phyloP scores from a whole-genome alignment of 805 yeast genomes.

The Schizosaccharomyces japonicus region DNA sequence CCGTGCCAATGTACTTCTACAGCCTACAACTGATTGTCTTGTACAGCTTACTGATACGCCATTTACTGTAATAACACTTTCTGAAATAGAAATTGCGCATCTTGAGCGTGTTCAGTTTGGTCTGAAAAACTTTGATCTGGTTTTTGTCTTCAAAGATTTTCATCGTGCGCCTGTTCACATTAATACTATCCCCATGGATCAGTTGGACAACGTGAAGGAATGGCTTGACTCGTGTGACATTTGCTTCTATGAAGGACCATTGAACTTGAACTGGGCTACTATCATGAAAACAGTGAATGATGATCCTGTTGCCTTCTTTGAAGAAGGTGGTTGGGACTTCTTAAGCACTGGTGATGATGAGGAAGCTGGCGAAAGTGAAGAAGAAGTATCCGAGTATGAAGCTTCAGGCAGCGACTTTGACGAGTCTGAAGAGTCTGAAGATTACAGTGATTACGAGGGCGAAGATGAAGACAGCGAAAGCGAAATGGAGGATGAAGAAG shows the following conservation, averaged over 20 bases:
- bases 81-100: conserved; percentile 83
- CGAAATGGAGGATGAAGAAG: conserved; percentile 5
- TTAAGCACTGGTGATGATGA: conserved; percentile 70
- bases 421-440: conserved; percentile 23
- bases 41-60: conserved; percentile 90
- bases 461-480: conserved; percentile 13
- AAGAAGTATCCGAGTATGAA: conserved; percentile 41
- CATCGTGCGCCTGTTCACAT: conserved; percentile 69
- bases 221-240: conserved; percentile 97
- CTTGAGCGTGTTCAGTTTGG: conserved; percentile 95
- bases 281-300: conserved; percentile 83
- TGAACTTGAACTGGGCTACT: conserved; percentile 84
- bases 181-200: conserved; percentile 82
- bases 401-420: conserved; percentile 29
- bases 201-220: conserved; percentile 73
- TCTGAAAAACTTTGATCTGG: conserved; percentile 82
- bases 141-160: conserved; percentile 87
- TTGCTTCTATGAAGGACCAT: conserved; percentile 81
- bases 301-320: conserved; percentile 83
- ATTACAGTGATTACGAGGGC: conserved; percentile 14
- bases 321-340: conserved; percentile 91
- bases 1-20: conserved; percentile 76
- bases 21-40: conserved; percentile 93
- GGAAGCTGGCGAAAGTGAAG: conserved; percentile 41
- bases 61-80: conserved; percentile 69